These are phyloP conservation scores for Omphalotus guepiniiformis DNA, from an alignment of 768 basidiomycete species.

Conservation along the genomic window DNA sequence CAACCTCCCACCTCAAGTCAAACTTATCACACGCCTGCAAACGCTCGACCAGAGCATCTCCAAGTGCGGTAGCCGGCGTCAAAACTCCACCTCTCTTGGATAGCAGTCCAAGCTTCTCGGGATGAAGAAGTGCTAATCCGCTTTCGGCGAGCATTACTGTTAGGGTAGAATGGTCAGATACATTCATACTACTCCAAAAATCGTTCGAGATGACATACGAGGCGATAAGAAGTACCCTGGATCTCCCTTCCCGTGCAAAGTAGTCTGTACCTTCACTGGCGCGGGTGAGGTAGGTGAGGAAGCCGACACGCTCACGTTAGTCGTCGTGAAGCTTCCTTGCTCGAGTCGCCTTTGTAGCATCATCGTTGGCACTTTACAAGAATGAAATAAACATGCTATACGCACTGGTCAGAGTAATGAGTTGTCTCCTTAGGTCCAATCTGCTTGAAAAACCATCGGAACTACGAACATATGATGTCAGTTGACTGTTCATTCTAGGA, in stretches of 20 bases:
- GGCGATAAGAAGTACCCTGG: conserved; percentile 67
- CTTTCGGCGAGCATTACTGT: conserved; percentile 75
- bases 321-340: conserved; percentile 56
- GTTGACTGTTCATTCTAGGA: conserved; percentile 12
- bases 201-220: conserved; percentile 29
- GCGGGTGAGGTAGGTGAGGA: conserved; percentile 30
- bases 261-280: conserved; percentile 51
- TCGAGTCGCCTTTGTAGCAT: conserved; percentile 42
- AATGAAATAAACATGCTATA: conserved; percentile 10
- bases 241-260: conserved; percentile 66
- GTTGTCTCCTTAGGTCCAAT: conserved; percentile 42
- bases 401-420: conserved; percentile 65
- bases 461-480: conserved; percentile 28
- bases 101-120: conserved; percentile 48
- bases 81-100: conserved; percentile 71
- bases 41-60: conserved; percentile 67
- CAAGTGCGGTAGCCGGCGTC: conserved; percentile 81
- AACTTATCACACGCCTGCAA: conserved; percentile 25
- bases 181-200: conserved; percentile 1
- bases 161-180: conserved; percentile 3
- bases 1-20: background rate
- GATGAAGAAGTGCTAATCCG: conserved; percentile 64
- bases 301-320: conserved; percentile 67
- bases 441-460: conserved; percentile 52
- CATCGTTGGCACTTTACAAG: background rate